phyloP scores from a whole-genome alignment of 2,329 filamentous ascomycete species.

The Aschersonia sp. region DNA sequence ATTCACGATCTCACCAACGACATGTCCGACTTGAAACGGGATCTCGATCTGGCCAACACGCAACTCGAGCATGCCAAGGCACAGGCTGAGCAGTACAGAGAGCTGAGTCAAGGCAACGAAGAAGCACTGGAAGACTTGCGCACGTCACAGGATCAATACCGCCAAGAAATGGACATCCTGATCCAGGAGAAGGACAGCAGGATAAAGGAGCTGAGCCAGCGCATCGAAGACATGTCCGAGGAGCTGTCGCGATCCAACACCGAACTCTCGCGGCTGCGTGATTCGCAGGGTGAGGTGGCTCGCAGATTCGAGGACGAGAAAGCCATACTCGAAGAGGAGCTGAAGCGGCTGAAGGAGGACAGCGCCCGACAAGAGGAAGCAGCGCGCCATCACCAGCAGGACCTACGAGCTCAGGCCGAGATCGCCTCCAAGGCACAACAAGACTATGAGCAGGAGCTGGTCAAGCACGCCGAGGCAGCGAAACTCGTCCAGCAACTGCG shows the following conservation, averaged over 20 bases:
- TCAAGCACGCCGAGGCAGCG: constrained; percentile 93
- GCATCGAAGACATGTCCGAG: constrained; percentile 66
- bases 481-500: constrained; percentile 69
- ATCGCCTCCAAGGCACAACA: constrained; percentile 89
- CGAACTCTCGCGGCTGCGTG: constrained; percentile 67
- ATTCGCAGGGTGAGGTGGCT: constrained; percentile 61
- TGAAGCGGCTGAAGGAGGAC: constrained; percentile 69
- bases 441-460: constrained; percentile 85
- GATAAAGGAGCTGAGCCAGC: constrained; percentile 69
- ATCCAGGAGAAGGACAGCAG: constrained; percentile 64
- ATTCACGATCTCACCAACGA: constrained; percentile 74
- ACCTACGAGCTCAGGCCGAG: constrained; percentile 82
- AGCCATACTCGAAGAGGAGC: constrained; percentile 60
- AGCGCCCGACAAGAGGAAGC: constrained; percentile 66
- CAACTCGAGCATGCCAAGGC: constrained; percentile 71
- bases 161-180: constrained; percentile 67
- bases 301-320: constrained; percentile 72
- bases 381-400: constrained; percentile 74
- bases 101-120: constrained; percentile 74
- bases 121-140: constrained; percentile 71
- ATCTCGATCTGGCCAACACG: constrained; percentile 64
- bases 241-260: constrained; percentile 72
- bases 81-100: constrained; percentile 76
- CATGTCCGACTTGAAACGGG: constrained; percentile 72
- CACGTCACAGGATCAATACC: constrained; percentile 71